Conservation (phyloP, 2,329 filamentous ascomycete species). For the Exophiala mesophila region DNA sequence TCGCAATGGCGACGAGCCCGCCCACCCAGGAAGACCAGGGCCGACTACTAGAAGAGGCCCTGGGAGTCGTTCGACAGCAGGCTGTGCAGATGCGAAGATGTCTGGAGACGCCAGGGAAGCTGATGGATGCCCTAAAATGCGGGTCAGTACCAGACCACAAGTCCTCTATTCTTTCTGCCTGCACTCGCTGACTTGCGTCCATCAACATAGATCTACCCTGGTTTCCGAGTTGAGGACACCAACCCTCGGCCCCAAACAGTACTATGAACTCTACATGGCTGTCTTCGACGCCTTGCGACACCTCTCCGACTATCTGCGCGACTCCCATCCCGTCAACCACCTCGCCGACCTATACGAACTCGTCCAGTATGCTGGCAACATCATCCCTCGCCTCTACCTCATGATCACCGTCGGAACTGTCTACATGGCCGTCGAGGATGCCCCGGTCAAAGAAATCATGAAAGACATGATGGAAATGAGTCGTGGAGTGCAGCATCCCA, state of each 20-base stretch:
- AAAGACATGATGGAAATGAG: slow-evolving; percentile 99
- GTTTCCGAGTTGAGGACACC: slow-evolving; percentile 98
- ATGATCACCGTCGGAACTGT: slow-evolving; percentile 99
- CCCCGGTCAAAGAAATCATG: slow-evolving; percentile 99
- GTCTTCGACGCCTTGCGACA: slow-evolving; percentile 97
- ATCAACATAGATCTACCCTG: slow-evolving; percentile 71
- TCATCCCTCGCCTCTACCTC: slow-evolving; percentile 89
- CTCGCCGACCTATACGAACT: slow-evolving; percentile 96
- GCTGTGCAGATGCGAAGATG: slow-evolving; percentile 96
- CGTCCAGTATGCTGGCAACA: slow-evolving; percentile 97
- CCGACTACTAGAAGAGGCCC: slow-evolving; percentile 92
- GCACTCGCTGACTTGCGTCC: slow-evolving; percentile 27
- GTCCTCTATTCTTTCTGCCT: slow-evolving; percentile 2
- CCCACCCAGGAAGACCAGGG: slow-evolving; percentile 73
- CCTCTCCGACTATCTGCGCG: slow-evolving; percentile 90
- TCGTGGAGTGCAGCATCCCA: slow-evolving; percentile 91
- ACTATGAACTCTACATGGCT: slow-evolving; percentile 99
- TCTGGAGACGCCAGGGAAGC: slow-evolving; percentile 91
- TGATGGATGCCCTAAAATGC: slow-evolving; percentile 99
- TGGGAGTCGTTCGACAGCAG: slow-evolving; percentile 95
- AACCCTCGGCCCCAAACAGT: slow-evolving; percentile 96
- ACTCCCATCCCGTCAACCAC: slow-evolving; percentile 96
- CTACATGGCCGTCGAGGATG: slow-evolving; percentile 98
- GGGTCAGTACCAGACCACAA: slow-evolving; percentile 56
- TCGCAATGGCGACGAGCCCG: slow-evolving; percentile 25